A percentile compares a stretch with the other conserved stretches of the same genome.
These are phyloP conservation scores for Cystobasidium pallidum DNA, from an alignment of 1,284 basidiomycete species.

Conservation along the genomic window DNA sequence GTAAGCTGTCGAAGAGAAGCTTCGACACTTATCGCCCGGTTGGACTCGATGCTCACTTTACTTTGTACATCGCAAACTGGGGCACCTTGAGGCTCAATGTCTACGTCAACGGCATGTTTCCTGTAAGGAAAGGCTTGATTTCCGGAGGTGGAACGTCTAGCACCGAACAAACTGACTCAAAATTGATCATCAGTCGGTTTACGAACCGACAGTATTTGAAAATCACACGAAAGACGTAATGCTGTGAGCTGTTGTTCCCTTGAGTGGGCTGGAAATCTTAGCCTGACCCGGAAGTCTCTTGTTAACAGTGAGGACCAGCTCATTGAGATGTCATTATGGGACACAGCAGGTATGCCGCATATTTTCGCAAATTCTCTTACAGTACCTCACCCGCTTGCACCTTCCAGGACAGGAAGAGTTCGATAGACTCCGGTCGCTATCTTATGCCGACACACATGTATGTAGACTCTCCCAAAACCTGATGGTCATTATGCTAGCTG, in stretches of 20 bases:
- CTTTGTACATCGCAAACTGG: background rate
- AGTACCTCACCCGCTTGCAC: slow-evolving; percentile 19
- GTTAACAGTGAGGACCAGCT: slow-evolving; percentile 75
- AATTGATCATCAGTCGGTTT: slow-evolving; percentile 41
- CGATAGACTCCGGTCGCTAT: slow-evolving; percentile 83
- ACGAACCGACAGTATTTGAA: slow-evolving; percentile 57
- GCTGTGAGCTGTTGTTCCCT: slow-evolving; percentile 4
- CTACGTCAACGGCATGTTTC: slow-evolving; percentile 54
- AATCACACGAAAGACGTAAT: slow-evolving; percentile 51
- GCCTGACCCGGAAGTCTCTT: slow-evolving; percentile 55
- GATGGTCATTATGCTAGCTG: background rate
- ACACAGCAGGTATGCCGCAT: slow-evolving; percentile 77
- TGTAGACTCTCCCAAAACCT: slow-evolving; percentile 21
- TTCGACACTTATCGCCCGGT: too few relatives aligned
- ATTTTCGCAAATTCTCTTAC: slow-evolving; percentile 22
- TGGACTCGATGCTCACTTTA: too few relatives aligned
- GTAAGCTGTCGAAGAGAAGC: too few relatives aligned
- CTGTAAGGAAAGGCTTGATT: slow-evolving; percentile 54
- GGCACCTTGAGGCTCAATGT: slow-evolving; percentile 56
- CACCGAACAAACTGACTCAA: background rate
- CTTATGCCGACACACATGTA: slow-evolving; percentile 92
- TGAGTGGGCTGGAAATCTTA: background rate
- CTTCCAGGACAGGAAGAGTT: slow-evolving; percentile 89
- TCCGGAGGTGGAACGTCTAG: background rate
- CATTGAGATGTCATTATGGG: slow-evolving; percentile 92